Evolutionary conservation across 495 filamentous ascomycete genomes (phyloP).

Genomic region (Sporormia fimetaria): DNA sequence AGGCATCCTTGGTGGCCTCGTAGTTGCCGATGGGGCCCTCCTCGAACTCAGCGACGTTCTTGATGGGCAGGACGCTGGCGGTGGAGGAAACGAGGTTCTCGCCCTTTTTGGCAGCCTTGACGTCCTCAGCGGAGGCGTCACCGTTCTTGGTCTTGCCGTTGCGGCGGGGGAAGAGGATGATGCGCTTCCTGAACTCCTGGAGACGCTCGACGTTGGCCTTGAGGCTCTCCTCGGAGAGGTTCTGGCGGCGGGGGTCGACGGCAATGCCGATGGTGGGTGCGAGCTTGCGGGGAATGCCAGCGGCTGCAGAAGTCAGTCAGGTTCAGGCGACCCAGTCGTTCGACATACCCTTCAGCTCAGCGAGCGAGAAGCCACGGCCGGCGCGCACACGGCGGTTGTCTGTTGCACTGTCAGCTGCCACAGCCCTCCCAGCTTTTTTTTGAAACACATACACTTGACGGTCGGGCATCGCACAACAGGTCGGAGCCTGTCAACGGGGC

Average conservation of each 20-base stretch:
- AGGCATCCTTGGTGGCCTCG: conserved; percentile 70
- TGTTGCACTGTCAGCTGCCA: conserved; percentile 4
- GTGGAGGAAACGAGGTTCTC: conserved; percentile 45
- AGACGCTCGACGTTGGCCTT: conserved; percentile 89
- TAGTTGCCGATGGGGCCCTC: conserved; percentile 75
- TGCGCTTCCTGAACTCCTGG: conserved; percentile 83
- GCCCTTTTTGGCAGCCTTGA: conserved; percentile 60
- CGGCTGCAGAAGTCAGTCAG: conserved; percentile 63
- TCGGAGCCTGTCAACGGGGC: conserved; percentile 92
- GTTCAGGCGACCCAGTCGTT: too few species aligned
- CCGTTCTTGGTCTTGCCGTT: conserved; percentile 79
- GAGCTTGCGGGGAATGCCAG: conserved; percentile 87
- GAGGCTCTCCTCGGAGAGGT: conserved; percentile 89
- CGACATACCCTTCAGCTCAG: conserved; percentile 72
- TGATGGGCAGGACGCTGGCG: conserved; percentile 55
- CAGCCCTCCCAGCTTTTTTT: neutral
- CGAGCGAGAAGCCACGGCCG: conserved; percentile 91
- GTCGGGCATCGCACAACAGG: conserved; percentile 90
- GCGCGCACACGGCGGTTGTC: conserved; percentile 89
- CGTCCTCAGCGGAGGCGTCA: conserved; percentile 78
- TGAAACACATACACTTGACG: conserved; percentile 51
- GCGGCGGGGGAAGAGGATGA: conserved; percentile 97
- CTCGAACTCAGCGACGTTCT: conserved; percentile 49
- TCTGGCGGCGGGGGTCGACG: conserved; percentile 90
- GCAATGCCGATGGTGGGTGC: conserved; percentile 92